Percentiles rank a stretch among this genome's conserved stretches.
Evolutionary conservation across 75 land plant species (phyloP).

Genomic region (Pinus tabuliformis): DNA sequence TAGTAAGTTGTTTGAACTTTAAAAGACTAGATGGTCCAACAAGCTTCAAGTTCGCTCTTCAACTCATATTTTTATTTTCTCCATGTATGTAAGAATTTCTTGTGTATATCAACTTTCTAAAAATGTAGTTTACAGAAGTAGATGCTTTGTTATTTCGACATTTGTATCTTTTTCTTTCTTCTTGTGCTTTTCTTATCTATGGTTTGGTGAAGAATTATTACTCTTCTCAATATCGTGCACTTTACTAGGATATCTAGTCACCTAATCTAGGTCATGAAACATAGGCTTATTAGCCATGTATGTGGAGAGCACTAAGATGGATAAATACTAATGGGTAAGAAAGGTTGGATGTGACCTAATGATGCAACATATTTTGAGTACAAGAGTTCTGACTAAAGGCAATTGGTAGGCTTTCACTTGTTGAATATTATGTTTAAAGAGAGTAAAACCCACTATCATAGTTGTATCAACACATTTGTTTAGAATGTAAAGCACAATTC

Average conservation of each 20-base stretch:
- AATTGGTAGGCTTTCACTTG: not conserved
- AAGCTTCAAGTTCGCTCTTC: not conserved
- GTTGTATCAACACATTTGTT: not conserved
- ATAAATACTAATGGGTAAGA: not conserved
- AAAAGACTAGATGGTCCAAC: not conserved
- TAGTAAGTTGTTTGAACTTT: not conserved
- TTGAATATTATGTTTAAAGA: not conserved
- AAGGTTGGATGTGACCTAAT: not conserved
- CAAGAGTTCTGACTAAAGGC: not conserved
- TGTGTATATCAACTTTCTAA: not conserved
- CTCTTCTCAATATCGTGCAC: not conserved
- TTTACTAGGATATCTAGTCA: not conserved
- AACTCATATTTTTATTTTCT: not conserved
- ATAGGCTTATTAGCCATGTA: not conserved
- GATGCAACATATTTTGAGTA: not conserved
- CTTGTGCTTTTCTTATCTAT: not conserved
- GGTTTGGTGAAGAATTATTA: not conserved
- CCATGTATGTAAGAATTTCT: not conserved
- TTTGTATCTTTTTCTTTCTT: not conserved
- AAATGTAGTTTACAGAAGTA: not conserved
- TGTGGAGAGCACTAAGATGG: not conserved
- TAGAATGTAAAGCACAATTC: not conserved
- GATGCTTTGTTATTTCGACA: not conserved
- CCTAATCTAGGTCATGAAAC: no score
- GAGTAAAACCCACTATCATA: not conserved